Base-by-base conservation (phyloP, 2,329 filamentous ascomycete genomes). In the Aspergillus pseudonomiae region DNA sequence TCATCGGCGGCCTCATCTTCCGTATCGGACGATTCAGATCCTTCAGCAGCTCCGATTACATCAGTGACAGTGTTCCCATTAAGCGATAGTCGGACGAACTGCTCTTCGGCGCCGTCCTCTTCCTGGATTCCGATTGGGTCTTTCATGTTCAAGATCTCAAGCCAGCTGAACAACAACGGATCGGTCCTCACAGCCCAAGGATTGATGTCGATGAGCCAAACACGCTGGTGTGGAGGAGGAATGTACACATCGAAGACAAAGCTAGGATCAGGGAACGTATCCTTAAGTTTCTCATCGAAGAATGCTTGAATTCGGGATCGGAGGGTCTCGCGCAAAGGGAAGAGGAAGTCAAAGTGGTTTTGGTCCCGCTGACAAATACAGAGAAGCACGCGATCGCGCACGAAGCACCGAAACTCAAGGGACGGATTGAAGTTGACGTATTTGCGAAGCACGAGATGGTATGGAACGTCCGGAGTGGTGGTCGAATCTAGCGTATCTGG, bases 211-310 rank as follows among this genome's bases (percentile, higher is more conserved):
- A 99, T 90, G 12, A 99, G 82, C 81, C 93, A 91, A 2, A 96
- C 91, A 55, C 87, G 85, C 56, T 92, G 88, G 61, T 96, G 86
- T 1, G 90, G 78, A 72, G 86, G 82, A 71, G 94, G 94, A 1
- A 99, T 86, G 74, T 99, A 98, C 50, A 97, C 90, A 74, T 99
- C 95, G 72, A 99, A 97, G 0, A 88, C 87, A 71, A 97, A 98
- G 76, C 88, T 90, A 3, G 87, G 84, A 66, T 98, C 94, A 0
- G 91, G 91, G 71, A 98, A 98, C 0, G 88, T 91, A 68, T 90
- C 84, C 63, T 90, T 86, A 64, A 97, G 77, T 65, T 88, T 88
- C 34, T 88, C 82, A 34, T 90, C 85, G 75, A 97, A 97, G 74
- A 97, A 95, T 21, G 88, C 82, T 67, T 87, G 84, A 59, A 96